Base-by-base conservation (phyloP, 2,329 filamentous ascomycete species). In the Hirsutella rhossiliensis region DNA sequence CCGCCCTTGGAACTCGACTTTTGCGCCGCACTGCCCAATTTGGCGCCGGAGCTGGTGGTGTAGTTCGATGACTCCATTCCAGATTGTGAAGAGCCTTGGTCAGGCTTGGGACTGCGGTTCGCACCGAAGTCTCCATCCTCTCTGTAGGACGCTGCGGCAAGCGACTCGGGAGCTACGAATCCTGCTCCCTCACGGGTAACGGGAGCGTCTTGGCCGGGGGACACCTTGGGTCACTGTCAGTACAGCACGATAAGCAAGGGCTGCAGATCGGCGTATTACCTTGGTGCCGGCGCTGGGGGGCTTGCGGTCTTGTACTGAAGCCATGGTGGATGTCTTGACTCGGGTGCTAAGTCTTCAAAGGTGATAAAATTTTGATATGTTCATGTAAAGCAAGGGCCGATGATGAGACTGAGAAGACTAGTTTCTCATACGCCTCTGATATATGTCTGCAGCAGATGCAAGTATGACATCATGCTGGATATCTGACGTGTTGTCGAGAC, bases 121-220 rank as follows among this genome's bases (percentile, higher is more conserved):
- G 71, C 60, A 36, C 72, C 65, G 54, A 85, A 87, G 12, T 61
- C 65, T 50, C 83, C 84, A 45, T 72, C 72, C 19, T 66, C 52
- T 40, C 69, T 65, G 47, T 78, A 63, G 0, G 85, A 92, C 55
- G 90, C 81, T 46, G 78, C 82, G 11, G 87, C 87, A 5, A 94
- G 78, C 7, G 84, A 90, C 62, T 83, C 84, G 13, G 73, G 67
- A 38, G 73, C 65, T 1, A 90, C 72, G 23, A 69, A 54, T 43
- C 87, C 87, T 5, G 81, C 67, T 13, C 71, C 66, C 60, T 92
- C 86, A 15, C 66, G 59, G 46, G 70, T 73, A 1, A 56, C 45
- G 27, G 76, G 73, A 38, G 75, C 68, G 40, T 73, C 62, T 47
- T 60, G 49, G 44, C 70, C 67, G 38, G 62, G 61, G 17, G 62